Conservation (phyloP, 441 rosid genomes). For the Mallotus japonicus region DNA sequence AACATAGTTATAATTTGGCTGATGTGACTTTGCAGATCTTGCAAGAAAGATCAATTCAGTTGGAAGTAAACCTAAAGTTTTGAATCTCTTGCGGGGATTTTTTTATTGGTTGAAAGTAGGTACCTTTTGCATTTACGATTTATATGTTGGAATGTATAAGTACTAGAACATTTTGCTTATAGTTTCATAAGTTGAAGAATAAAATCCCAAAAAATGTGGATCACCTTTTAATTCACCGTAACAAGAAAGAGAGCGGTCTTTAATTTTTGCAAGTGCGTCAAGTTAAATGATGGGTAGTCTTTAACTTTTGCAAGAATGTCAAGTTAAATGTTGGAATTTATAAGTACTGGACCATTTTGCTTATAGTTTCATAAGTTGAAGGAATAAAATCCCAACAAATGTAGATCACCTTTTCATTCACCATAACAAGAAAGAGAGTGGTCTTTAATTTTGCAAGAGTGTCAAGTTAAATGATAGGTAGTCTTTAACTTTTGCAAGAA, state of each 20-base stretch:
- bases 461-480: neutral
- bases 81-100: constrained; percentile 63
- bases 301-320: neutral
- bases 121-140: neutral
- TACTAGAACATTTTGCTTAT: neutral
- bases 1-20: neutral
- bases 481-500: neutral
- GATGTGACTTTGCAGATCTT: constrained; percentile 40
- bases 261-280: neutral
- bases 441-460: neutral
- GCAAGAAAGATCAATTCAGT: constrained; percentile 16
- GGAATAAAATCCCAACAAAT: neutral
- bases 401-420: neutral
- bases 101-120: constrained; percentile 59
- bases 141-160: neutral
- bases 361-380: neutral
- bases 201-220: neutral
- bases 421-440: neutral
- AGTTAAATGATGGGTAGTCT: neutral
- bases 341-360: constrained; percentile 1
- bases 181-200: neutral
- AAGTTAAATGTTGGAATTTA: too few species aligned
- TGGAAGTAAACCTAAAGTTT: constrained; percentile 27
- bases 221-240: neutral
- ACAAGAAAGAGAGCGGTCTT: neutral